Evolutionary conservation across 2,329 filamentous ascomycete species (phyloP), one percentile per base, ranked within the genome.

Genomic region (Colletotrichum agaves): DNA sequence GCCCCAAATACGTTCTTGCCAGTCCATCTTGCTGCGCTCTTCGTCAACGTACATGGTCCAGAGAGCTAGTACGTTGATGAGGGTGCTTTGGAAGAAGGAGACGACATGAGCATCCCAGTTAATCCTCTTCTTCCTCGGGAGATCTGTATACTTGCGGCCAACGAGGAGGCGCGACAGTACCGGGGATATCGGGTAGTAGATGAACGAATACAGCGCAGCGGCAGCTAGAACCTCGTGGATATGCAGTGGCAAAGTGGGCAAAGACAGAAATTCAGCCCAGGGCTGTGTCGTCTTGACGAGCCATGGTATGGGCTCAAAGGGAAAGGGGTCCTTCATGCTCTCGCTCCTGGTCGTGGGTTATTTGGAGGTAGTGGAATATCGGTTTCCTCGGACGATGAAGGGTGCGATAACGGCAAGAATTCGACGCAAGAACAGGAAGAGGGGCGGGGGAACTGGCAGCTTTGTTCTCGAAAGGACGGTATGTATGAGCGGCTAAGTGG

Each of bases 101-200:
- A 96, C 93, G 62, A 95, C 90, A 76, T 95, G 93, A 23, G 93
- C 90, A 77, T 97, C 89, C 93, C 93, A 96, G 83, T 92, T 96
- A 70, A 93, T 83, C 49, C 80, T 80, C 75, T 85, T 87, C 63
- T 91, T 92, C 62, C 86, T 84, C 27, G 82, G 80, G 55, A 88
- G 87, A 72, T 93, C 84, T 35, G 82, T 77, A 80, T 96, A 96
- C 72, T 87, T 83, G 50, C 82, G 73, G 3, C 91, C 88, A 71
- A 91, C 89, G 67, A 93, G 77, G 63, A 81, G 75, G 50, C 79
- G 83, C 37, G 91, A 94, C 39, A 94, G 61, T 44, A 83, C 74
- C 6, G 93, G 93, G 58, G 93, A 91, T 70, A 94, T 74, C 69
- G 88, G 84, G 72, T 83, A 82, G 78, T 90, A 88, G 75, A 93